Evolutionary conservation across 164 flowering plant species (phyloP), one percentile per base, ranked within the genome.

Genomic region (Chimonanthus salicifolius): DNA sequence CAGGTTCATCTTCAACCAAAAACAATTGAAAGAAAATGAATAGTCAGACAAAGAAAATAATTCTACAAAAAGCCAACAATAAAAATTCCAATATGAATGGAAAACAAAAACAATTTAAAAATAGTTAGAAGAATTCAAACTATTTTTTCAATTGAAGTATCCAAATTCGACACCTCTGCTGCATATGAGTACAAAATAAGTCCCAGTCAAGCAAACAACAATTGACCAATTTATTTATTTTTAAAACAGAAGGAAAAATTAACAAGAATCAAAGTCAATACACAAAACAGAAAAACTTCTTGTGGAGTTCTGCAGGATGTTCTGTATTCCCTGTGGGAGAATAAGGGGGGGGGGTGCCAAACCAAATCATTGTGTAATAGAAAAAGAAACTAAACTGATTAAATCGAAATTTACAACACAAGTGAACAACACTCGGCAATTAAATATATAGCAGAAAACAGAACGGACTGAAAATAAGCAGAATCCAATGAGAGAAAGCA

Each of bases 1-100:
- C 98, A 60, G 97, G 95, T 76, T 94, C 98, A 88, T 92, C 97
- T 94, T 80, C 78, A 80, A 74, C 48, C 62, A 13, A 44, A 68
- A 69, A 62, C 15, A 48, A 66, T 33, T 33, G 10, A 3, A 54
- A 54, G 5, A 54, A 54, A 13, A 3, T 54, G 16, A 54, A 3
- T 10, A 54, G 16, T 54, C 16, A 9, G n/a, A 54, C 16, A 54
- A 9, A 9, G 15, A 54, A 54, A 16, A 4, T 10, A 5, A 13
- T 54, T 54, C 13, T 54, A 10, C 15, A 16, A 54, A 54, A 54
- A 54, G 10, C 60, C 4, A 54, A 54, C 15, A 15, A 54, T 54
- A 54, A 54, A 20, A 20, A 20, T 20, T 20, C 60, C 60, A 13
- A 16, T 54, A 54, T 54, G 60, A 3, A 10, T 54, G 8, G 15